Conservation (phyloP, 2,329 filamentous ascomycete genomes). For the Colletotrichum sp. region DNA sequence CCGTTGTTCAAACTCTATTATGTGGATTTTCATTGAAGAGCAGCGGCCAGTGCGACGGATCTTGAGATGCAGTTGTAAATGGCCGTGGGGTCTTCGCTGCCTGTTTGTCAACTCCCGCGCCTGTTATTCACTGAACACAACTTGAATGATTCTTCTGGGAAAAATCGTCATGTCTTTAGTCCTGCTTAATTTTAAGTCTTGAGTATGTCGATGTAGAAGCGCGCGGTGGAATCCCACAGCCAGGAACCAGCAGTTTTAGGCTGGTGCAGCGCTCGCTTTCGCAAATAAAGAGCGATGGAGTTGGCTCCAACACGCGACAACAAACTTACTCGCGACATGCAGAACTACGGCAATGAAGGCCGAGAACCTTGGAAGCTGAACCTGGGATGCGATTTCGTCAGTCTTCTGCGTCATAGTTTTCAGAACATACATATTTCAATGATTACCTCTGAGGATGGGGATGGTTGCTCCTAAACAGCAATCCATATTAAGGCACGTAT, state of each 20-base stretch:
- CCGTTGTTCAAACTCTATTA: neutral
- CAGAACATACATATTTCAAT: neutral
- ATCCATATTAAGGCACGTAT: neutral
- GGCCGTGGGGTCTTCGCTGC: neutral
- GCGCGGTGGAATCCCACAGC: neutral
- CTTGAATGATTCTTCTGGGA: neutral
- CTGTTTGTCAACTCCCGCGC: neutral
- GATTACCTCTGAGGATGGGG: neutral
- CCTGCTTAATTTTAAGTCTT: neutral
- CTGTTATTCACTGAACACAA: neutral
- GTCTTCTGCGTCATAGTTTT: neutral
- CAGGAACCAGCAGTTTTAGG: neutral
- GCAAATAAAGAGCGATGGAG: neutral
- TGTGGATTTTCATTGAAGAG: neutral
- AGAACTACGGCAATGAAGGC: neutral
- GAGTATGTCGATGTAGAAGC: neutral
- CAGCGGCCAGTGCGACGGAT: neutral
- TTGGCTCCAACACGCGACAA: neutral
- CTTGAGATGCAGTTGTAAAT: neutral
- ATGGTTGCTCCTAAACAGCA: neutral
- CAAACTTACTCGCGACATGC: neutral
- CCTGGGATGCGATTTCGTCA: neutral
- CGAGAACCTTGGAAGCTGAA: neutral
- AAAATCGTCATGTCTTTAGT: neutral
- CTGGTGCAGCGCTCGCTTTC: neutral